Evolutionary conservation across 2,329 filamentous ascomycete species (phyloP).

Genomic region (Ceratocystis ficicola): DNA sequence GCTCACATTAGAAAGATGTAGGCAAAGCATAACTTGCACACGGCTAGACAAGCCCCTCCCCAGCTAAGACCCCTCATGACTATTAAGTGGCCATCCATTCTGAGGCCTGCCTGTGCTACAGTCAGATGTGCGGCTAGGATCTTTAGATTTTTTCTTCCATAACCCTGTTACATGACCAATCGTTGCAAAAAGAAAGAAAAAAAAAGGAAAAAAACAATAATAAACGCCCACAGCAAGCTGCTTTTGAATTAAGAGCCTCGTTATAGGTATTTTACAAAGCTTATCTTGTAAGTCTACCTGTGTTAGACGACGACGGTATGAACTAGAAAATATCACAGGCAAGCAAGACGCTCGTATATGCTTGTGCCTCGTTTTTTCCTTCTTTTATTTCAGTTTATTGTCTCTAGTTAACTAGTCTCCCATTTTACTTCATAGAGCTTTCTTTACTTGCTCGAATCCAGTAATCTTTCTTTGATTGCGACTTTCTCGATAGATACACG

Average conservation of each 20-base stretch:
- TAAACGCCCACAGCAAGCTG: not conserved
- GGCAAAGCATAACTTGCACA: not conserved
- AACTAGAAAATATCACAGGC: not conserved
- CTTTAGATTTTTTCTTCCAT: not conserved
- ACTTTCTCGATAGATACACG: no score
- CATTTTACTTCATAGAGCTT: not conserved
- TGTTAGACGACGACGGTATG: not conserved
- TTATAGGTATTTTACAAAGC: no score
- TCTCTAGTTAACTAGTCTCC: not conserved
- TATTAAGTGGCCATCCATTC: not conserved
- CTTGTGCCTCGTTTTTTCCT: not conserved
- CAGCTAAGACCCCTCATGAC: no score
- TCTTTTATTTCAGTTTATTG: not conserved
- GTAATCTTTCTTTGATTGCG: no score
- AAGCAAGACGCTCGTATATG: not conserved
- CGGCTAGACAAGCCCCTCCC: not conserved
- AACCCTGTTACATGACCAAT: not conserved
- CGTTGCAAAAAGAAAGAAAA: not conserved
- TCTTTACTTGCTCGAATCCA: no score
- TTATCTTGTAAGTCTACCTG: no score
- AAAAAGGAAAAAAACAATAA: not conserved
- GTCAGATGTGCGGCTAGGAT: constrained; percentile 1
- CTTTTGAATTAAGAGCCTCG: no score
- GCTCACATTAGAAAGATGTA: not conserved
- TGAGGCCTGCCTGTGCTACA: not conserved